phyloP scores from a whole-genome alignment of 2,329 filamentous ascomycete genomes.

The Talaromyces marneffei region DNA sequence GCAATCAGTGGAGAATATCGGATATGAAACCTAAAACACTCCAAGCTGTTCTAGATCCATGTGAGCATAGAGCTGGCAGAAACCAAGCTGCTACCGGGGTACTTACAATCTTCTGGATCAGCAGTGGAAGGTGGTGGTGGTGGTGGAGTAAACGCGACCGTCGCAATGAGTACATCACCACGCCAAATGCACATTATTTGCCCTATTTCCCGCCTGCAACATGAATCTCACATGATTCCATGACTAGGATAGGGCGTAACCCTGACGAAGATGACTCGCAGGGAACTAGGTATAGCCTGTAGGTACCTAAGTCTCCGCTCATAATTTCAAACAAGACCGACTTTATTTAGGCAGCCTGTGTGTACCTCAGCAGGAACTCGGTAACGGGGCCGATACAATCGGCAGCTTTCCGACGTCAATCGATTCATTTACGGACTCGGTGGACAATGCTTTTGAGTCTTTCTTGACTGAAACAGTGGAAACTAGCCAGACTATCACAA shows the following conservation, averaged over 20 bases:
- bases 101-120: constrained; percentile 28
- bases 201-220: no score
- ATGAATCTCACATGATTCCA: no score
- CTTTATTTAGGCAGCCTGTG: background rate
- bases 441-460: background rate
- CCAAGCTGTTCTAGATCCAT: constrained; percentile 27
- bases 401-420: background rate
- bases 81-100: constrained; percentile 38
- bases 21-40: constrained; percentile 30
- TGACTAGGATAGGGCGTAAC: background rate
- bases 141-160: constrained; percentile 22
- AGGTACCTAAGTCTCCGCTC: background rate
- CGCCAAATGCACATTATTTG: no score
- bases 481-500: background rate
- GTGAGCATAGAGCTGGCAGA: constrained; percentile 29
- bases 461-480: no score
- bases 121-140: constrained; percentile 17
- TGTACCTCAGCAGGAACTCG: background rate
- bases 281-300: no score
- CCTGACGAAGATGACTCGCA: background rate
- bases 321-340: background rate
- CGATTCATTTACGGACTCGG: background rate
- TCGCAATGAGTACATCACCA: constrained; percentile 34
- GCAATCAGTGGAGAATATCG: constrained; percentile 32
- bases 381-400: background rate